Evolutionary conservation across 2,329 filamentous ascomycete species (phyloP).

Genomic region (Claviceps maximensis): DNA sequence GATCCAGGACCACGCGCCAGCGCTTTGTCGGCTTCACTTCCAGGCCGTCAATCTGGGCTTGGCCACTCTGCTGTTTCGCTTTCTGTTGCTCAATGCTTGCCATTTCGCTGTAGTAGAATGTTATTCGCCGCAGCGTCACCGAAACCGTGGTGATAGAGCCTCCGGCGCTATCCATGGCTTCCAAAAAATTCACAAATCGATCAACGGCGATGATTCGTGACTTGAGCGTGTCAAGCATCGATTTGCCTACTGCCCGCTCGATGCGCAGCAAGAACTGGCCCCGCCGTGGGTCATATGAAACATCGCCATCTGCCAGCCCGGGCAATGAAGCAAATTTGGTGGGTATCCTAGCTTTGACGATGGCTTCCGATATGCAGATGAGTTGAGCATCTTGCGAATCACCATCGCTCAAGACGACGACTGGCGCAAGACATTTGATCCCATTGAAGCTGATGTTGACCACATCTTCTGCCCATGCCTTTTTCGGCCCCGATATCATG

Average conservation of each 20-base stretch:
- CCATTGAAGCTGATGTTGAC: slow-evolving; percentile 45
- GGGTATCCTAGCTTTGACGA: slow-evolving; percentile 40
- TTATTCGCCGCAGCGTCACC: slow-evolving; percentile 47
- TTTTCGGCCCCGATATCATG: slow-evolving; percentile 12
- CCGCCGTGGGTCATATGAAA: slow-evolving; percentile 44
- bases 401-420: slow-evolving; percentile 4
- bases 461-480: slow-evolving; percentile 45
- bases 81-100: slow-evolving; percentile 9
- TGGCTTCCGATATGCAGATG: slow-evolving; percentile 35
- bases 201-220: slow-evolving; percentile 53
- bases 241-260: slow-evolving; percentile 41
- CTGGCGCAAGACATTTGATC: slow-evolving; percentile 18
- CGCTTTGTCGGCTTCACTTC: slow-evolving; percentile 9
- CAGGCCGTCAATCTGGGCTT: slow-evolving; percentile 5
- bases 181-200: slow-evolving; percentile 56
- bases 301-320: slow-evolving; percentile 43
- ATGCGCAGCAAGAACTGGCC: slow-evolving; percentile 53
- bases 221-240: slow-evolving; percentile 45
- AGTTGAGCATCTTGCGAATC: slow-evolving; percentile 13
- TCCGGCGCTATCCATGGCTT: slow-evolving; percentile 45
- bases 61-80: not conserved
- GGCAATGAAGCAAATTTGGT: slow-evolving; percentile 41
- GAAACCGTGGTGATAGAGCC: slow-evolving; percentile 43
- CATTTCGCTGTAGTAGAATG: slow-evolving; percentile 49
- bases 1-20: slow-evolving; percentile 45